Base-by-base conservation (phyloP, 805 yeast species). In the Candida takata region DNA sequence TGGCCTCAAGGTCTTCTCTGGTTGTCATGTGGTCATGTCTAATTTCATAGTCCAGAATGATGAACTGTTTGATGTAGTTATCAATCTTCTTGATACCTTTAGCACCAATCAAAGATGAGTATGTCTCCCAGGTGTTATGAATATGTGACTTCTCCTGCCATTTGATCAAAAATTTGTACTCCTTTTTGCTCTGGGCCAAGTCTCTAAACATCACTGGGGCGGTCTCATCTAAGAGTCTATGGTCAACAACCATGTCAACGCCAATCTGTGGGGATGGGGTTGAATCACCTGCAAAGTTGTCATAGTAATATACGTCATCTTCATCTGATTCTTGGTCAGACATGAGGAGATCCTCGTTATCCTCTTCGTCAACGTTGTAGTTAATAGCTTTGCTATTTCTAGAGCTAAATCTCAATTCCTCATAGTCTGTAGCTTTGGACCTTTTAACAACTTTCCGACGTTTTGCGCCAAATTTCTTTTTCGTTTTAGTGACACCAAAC, bases 121-220 rank as follows among this genome's bases (percentile, higher is more conserved):
- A 87, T 3, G 73, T 57, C 55, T 88, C 95, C 97, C 97, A 92
- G 0, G 95, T 80, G 58, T 90, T 92, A 61, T 92, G 99, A 43
- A 92, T 67, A 62, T 92, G 97, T 11, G 97, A 84, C 43, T 77
- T 68, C 36, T 74, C 84, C 14, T 73, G 68, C 98, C 99, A 92
- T 62, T 92, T 92, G 48, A 92, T 72, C 47, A 75, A 62, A 33
- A 74, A 70, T 45, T 72, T 74, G 50, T 67, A 79, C 41, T 74
- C 77, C 34, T 64, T 62, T 48, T 80, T 81, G 28, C 84, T 79
- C 31, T 68, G 71, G 32, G 64, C 58, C 12, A 76, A 44, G 36
- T 67, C 64, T 53, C 56, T 27, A 47, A 43, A 45, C 48, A 57
- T 20, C 49, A 33, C 49, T 9, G 49, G 44, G 27, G 54, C 60